These are phyloP conservation scores for Aspergillus pseudotamarii DNA, from an alignment of 2,329 filamentous ascomycete genomes.

Conservation along the genomic window DNA sequence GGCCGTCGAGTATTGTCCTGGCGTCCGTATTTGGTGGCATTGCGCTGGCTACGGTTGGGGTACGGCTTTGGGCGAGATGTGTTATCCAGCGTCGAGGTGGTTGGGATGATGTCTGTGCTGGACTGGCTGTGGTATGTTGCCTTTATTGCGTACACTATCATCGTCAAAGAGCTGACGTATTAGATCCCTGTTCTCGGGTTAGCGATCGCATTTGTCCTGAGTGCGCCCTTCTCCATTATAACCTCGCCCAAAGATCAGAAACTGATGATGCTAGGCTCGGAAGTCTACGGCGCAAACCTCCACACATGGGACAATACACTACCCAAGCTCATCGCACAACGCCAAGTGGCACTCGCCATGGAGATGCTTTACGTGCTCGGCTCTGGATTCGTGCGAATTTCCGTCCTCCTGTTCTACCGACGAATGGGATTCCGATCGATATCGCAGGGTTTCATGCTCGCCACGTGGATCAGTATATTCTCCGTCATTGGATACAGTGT, in stretches of 20 bases:
- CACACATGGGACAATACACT: constrained; percentile 13
- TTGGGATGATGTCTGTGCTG: background rate
- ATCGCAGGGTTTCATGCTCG: constrained; percentile 4
- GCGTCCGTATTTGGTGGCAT: background rate
- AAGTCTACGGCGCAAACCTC: constrained; percentile 7
- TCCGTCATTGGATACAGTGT: constrained; percentile 10
- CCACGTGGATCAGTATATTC: constrained; percentile 11
- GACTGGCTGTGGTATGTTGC: background rate
- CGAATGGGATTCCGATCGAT: constrained; percentile 11
- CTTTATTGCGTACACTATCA: background rate
- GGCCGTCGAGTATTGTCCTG: background rate
- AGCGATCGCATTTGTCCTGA: background rate
- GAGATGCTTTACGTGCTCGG: constrained; percentile 8
- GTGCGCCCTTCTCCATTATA: background rate
- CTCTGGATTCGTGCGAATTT: constrained; percentile 5
- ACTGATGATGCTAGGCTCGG: background rate
- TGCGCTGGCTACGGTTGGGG: background rate
- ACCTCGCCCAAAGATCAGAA: background rate
- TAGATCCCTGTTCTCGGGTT: background rate
- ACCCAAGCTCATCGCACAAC: background rate
- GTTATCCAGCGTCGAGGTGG: background rate
- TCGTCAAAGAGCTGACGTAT: background rate
- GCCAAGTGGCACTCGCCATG: constrained; percentile 3
- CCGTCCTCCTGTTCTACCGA: constrained; percentile 12
- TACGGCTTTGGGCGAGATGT: background rate